Conservation (phyloP, 805 yeast genomes). For the Barnettozyma wickerhamii region DNA sequence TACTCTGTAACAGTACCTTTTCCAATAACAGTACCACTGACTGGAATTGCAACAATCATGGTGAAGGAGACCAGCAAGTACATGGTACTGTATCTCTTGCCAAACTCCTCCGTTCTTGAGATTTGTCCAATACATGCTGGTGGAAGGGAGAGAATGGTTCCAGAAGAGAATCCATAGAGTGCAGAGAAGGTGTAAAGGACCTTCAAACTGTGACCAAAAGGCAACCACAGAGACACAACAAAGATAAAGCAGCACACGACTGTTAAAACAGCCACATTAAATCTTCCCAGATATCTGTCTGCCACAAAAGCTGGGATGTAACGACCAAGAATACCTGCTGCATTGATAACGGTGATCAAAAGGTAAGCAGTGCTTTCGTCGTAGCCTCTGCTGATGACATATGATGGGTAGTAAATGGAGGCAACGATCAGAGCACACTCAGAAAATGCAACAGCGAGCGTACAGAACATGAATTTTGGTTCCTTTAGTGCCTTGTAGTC, state of each 20-base stretch:
- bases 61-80: constrained; percentile 54
- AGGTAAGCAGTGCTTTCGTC: constrained; percentile 39
- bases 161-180: constrained; percentile 51
- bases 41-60: constrained; percentile 43
- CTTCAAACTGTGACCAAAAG: constrained; percentile 32
- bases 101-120: constrained; percentile 50
- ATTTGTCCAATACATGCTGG: constrained; percentile 60
- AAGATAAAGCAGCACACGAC: constrained; percentile 31
- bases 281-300: constrained; percentile 44
- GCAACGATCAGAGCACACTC: constrained; percentile 32
- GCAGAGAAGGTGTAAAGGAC: constrained; percentile 42
- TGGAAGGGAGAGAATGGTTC: constrained; percentile 51
- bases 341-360: constrained; percentile 43
- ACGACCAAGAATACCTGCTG: constrained; percentile 43
- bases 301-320: constrained; percentile 41
- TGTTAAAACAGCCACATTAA: constrained; percentile 44
- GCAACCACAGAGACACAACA: constrained; percentile 38
- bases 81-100: constrained; percentile 51
- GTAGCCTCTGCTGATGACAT: constrained; percentile 45
- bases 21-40: constrained; percentile 45
- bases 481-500: constrained; percentile 40
- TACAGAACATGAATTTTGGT: constrained; percentile 36
- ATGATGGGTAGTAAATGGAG: constrained; percentile 49
- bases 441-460: constrained; percentile 40
- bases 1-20: constrained; percentile 30